Evolutionary conservation across 2,329 filamentous ascomycete species (phyloP), one percentile per base, ranked within the genome.

Genomic region (Coniella lustricola): DNA sequence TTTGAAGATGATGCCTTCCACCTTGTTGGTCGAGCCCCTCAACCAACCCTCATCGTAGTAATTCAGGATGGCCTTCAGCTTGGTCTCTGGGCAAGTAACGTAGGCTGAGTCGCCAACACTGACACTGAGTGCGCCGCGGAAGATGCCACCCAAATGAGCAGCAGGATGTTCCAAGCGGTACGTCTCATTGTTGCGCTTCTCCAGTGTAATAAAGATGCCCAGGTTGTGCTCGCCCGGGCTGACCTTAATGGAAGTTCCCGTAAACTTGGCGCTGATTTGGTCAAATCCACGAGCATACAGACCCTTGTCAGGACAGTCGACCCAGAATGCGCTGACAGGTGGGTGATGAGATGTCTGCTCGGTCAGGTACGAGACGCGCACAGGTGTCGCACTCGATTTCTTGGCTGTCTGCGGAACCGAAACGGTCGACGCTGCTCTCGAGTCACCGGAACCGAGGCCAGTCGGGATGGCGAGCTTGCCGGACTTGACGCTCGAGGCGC

Each of bases 281-380:
- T 98, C 93, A 62, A 91, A 98, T 1, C 93, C 93, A 50, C 85
- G 79, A 14, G 93, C 93, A 33, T 81, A 82, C 56, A 98, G 78
- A 22, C 91, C 93, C 63, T 89, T 90, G 57, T 94, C 87, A 1
- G 90, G 90, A 62, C 93, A 98, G 62, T 90, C 85, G 55, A 96
- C 84, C 65, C 87, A 91, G 67, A 95, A 98, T 13, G 93, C 93
- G 57, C 91, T 97, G 56, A 98, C 91, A 9, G 93, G 93, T 31
- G 93, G 93, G 67, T 98, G 93, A 61, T 98, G 93, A 7, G 90
- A 96, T 8, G 93, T 98, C 70, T 98, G 93, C 69, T 98, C 93
- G 21, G 93, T 97, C 52, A 98, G 76, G 64, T 95, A 98, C 9
- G 90, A 95, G 58, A 98, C 81, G 57, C 85, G 87, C 57, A 95